Evolutionary conservation across 2,329 filamentous ascomycete genomes (phyloP).

Genomic region (Uncinocarpus reesii): DNA sequence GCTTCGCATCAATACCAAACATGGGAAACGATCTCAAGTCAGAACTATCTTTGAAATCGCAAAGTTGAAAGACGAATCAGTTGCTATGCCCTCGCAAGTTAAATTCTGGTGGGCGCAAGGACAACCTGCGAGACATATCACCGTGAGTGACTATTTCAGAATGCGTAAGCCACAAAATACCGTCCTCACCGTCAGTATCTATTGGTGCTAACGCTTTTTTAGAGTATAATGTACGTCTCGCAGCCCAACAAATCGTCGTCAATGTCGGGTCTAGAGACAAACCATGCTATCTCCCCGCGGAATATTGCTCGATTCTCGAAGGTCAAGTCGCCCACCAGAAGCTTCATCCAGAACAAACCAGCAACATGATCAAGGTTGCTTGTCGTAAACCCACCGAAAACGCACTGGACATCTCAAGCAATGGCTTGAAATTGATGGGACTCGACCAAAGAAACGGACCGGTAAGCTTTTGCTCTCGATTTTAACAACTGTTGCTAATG

Average conservation of each 20-base stretch:
- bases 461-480: conserved; percentile 8
- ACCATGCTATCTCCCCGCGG: conserved; percentile 56
- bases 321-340: conserved; percentile 56
- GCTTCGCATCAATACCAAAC: conserved; percentile 16
- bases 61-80: neutral
- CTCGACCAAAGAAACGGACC: neutral
- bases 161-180: conserved; percentile 12
- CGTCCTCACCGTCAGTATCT: neutral
- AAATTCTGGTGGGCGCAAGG: conserved; percentile 3
- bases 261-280: conserved; percentile 52
- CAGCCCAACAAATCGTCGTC: conserved; percentile 47
- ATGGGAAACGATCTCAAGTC: conserved; percentile 2
- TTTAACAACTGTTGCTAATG: neutral
- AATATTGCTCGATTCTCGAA: conserved; percentile 52
- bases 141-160: conserved; percentile 43
- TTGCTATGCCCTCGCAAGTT: neutral
- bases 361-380: conserved; percentile 61
- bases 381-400: conserved; percentile 58
- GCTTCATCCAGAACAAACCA: conserved; percentile 51
- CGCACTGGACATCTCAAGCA: conserved; percentile 51
- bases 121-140: conserved; percentile 18
- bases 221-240: conserved; percentile 32
- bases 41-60: neutral
- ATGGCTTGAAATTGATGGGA: conserved; percentile 32
- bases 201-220: conserved; percentile 1